A percentile compares a stretch with the other conserved stretches of the same genome.
Evolutionary conservation across 768 basidiomycete species (phyloP).

Genomic region (Dentipellis fragilis): DNA sequence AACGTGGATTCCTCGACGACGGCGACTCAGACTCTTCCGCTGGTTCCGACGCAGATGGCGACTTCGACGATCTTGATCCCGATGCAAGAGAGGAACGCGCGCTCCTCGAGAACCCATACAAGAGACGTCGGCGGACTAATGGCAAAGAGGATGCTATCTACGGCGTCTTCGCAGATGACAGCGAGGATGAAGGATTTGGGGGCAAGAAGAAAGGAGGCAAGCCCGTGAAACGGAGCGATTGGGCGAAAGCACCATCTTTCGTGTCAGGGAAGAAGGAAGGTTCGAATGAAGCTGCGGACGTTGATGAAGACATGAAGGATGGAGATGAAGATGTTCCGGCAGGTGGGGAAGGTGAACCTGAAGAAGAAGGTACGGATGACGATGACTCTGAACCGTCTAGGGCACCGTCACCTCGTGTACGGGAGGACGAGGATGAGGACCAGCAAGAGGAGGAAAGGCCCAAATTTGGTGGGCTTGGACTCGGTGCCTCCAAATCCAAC

Average conservation of each 20-base stretch:
- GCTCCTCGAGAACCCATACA: conserved; percentile 70
- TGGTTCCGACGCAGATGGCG: conserved; percentile 38
- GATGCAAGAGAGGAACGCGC: conserved; percentile 65
- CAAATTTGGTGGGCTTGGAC: conserved; percentile 37
- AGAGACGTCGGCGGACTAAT: conserved; percentile 55
- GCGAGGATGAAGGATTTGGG: conserved; percentile 33
- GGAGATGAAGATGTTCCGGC: conserved; percentile 22
- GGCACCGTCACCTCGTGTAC: conserved; percentile 46
- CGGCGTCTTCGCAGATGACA: conserved; percentile 66
- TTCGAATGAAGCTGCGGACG: conserved; percentile 14
- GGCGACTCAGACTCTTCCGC: conserved; percentile 60
- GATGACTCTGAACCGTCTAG: conserved; percentile 42
- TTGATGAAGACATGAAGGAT: conserved; percentile 22
- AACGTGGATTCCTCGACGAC: conserved; percentile 66
- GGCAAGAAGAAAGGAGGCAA: conserved; percentile 15
- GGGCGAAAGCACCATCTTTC: conserved; percentile 73
- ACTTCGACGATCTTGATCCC: conserved; percentile 39
- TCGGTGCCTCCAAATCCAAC: conserved; percentile 19
- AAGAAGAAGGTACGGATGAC: conserved; percentile 27
- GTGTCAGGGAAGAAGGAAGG: conserved; percentile 38
- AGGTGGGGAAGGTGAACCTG: conserved; percentile 20
- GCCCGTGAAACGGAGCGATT: conserved; percentile 41
- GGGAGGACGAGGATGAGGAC: conserved; percentile 38
- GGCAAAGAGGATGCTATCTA: conserved; percentile 69
- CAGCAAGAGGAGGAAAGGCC: conserved; percentile 35